Conservation (phyloP, 495 filamentous ascomycete species). For the Cercophora samala region DNA sequence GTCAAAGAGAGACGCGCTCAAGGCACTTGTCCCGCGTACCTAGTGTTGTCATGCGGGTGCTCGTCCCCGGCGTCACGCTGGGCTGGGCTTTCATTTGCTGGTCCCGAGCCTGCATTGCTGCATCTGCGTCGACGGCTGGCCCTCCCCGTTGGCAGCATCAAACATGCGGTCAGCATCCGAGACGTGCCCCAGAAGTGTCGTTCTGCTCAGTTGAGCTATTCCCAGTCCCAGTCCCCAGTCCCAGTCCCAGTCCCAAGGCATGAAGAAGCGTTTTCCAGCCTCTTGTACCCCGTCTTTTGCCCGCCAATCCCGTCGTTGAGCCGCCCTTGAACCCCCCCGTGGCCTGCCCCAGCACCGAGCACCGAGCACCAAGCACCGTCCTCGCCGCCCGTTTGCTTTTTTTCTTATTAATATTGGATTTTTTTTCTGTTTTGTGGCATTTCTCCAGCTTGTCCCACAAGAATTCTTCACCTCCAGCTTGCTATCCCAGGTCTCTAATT, state of each 20-base stretch:
- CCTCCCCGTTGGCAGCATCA: conserved; percentile 6
- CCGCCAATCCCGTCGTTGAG: neutral
- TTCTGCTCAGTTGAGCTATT: conserved; percentile 4
- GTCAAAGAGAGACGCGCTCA: neutral
- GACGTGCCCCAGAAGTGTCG: conserved; percentile 1
- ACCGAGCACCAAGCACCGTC: neutral
- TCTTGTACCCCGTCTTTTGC: neutral
- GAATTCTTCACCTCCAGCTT: neutral
- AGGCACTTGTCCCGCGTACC: conserved; percentile 9
- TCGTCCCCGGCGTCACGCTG: conserved; percentile 13
- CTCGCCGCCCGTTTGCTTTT: conserved; percentile 11
- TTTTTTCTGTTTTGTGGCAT: neutral
- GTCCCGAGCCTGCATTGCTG: conserved; percentile 7
- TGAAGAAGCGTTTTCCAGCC: conserved; percentile 6
- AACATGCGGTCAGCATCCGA: conserved; percentile 27
- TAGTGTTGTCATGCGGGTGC: conserved; percentile 9
- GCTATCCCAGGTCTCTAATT: neutral
- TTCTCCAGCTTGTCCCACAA: neutral
- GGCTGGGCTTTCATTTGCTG: conserved; percentile 14
- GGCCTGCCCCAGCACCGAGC: neutral
- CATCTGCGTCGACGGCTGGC: conserved; percentile 10
- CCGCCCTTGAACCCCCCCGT: neutral
- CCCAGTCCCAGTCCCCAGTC: neutral
- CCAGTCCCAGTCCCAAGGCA: neutral
- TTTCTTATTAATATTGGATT: conserved; percentile 4